Conservation (phyloP, 805 yeast species). For the Cyberlindnera euphorbiiphila region DNA sequence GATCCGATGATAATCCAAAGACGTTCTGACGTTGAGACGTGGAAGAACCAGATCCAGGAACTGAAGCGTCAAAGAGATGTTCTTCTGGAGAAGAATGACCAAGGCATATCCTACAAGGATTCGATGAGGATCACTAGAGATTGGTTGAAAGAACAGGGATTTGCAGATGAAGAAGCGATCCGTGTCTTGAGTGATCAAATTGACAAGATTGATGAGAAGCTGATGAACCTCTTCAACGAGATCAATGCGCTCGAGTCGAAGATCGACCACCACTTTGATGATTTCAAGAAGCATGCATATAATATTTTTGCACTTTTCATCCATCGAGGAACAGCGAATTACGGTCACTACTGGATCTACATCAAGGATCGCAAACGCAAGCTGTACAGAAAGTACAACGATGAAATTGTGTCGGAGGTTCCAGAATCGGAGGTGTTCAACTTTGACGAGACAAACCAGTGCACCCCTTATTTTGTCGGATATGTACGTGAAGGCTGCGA, state of each 20-base stretch:
- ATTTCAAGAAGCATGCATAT: constrained; percentile 65
- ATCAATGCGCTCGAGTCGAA: constrained; percentile 42
- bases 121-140: constrained; percentile 53
- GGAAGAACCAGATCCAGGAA: constrained; percentile 53
- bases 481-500: constrained; percentile 65
- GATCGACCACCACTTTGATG: constrained; percentile 58
- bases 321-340: constrained; percentile 93
- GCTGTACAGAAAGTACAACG: constrained; percentile 86
- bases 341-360: constrained; percentile 97
- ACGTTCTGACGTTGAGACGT: constrained; percentile 49
- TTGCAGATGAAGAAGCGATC: constrained; percentile 45
- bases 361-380: constrained; percentile 69
- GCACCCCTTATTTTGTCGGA: constrained; percentile 91
- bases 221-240: constrained; percentile 38
- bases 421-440: constrained; percentile 62
- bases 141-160: constrained; percentile 42
- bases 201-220: constrained; percentile 41
- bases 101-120: constrained; percentile 47
- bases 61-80: constrained; percentile 41
- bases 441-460: constrained; percentile 65
- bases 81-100: constrained; percentile 43
- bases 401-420: constrained; percentile 89
- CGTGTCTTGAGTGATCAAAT: constrained; percentile 45
- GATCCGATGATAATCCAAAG: constrained; percentile 48
- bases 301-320: constrained; percentile 87